Evolutionary conservation across 805 yeast genomes (phyloP), one percentile per base, ranked within the genome.

Genomic region (Diddensiella transvaalensis): DNA sequence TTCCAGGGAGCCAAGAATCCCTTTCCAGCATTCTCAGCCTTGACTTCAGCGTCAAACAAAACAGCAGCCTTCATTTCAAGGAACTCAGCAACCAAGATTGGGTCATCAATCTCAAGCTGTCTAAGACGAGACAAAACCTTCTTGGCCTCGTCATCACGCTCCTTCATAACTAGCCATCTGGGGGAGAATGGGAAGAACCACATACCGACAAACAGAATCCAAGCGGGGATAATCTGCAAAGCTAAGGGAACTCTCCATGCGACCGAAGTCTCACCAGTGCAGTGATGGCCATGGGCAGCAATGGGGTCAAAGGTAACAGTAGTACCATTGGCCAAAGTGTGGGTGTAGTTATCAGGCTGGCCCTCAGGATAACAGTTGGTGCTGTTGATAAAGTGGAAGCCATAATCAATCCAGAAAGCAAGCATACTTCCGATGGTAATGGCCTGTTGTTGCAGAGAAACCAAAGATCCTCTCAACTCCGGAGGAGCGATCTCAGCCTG

Each of bases 121-220:
- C 64, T 51, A 13, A 62, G 53, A 29, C 46, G 47, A n/a, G 55
- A 35, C 22, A 63, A 44, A 29, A 53, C 40, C 6, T 47, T 22
- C 45, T 57, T 40, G 21, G 59, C 58, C 36, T 61, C 63, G 19
- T 66, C 52, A 52, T 53, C 75, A 69, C 60, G 58, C 42, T 48
- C 62, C 55, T 48, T 58, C 55, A 48, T 52, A 15, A 53, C 55
- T 30, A 51, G 56, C 50, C 44, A 60, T 54, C 80, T 69, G 40
- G 77, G 80, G 21, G 75, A 72, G 56, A 76, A 77, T 8, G 82
- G 81, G 54, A 77, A 64, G 51, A 71, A 62, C 39, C 66, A 50
- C 42, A 72, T 66, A 46, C 77, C 74, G 22, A 59, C 42, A 24
- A 70, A 67, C 54, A 78, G 67, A 37, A 74, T 46, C 32, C 64